Evolutionary conservation across 306 rosid genomes (phyloP).

Genomic region (Alnus rubra): DNA sequence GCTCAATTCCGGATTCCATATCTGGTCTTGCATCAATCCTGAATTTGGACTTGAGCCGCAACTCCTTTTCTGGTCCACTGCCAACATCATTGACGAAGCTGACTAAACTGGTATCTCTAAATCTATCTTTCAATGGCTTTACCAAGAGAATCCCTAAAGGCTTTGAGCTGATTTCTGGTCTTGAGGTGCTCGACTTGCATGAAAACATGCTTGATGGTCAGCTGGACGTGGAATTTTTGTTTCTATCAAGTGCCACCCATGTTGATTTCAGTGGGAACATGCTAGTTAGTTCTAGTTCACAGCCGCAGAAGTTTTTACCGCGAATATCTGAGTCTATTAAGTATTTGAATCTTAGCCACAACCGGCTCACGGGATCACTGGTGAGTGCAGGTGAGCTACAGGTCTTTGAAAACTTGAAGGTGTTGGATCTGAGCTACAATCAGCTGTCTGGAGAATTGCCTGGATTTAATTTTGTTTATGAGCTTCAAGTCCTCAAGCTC

Average conservation of each 20-base stretch:
- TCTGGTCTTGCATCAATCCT: conserved; percentile 67
- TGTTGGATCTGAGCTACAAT: conserved; percentile 90
- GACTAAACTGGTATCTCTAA: conserved; percentile 58
- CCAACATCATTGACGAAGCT: conserved; percentile 62
- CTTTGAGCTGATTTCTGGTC: conserved; percentile 62
- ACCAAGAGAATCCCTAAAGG: conserved; percentile 71
- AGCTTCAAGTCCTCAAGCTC: conserved; percentile 85
- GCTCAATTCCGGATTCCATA: conserved; percentile 65
- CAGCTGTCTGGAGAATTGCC: conserved; percentile 90
- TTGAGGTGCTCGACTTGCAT: conserved; percentile 79
- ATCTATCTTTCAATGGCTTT: conserved; percentile 74
- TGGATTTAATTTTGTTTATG: conserved; percentile 88
- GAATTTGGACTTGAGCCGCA: conserved; percentile 79
- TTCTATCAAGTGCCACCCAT: conserved; percentile 54
- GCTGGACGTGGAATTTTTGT: conserved; percentile 61
- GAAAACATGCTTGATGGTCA: conserved; percentile 80
- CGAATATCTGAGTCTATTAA: conserved; percentile 68
- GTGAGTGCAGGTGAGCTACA: conserved; percentile 64
- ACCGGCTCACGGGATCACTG: conserved; percentile 74
- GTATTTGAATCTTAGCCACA: conserved; percentile 83
- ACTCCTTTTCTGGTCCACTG: conserved; percentile 68
- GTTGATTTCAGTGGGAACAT: conserved; percentile 83
- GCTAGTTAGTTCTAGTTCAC: conserved; percentile 62
- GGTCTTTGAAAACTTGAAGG: conserved; percentile 76
- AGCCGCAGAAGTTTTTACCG: conserved; percentile 61